phyloP scores from a whole-genome alignment of 805 yeast genomes.

The Saccharomycopsis guyanensis region DNA sequence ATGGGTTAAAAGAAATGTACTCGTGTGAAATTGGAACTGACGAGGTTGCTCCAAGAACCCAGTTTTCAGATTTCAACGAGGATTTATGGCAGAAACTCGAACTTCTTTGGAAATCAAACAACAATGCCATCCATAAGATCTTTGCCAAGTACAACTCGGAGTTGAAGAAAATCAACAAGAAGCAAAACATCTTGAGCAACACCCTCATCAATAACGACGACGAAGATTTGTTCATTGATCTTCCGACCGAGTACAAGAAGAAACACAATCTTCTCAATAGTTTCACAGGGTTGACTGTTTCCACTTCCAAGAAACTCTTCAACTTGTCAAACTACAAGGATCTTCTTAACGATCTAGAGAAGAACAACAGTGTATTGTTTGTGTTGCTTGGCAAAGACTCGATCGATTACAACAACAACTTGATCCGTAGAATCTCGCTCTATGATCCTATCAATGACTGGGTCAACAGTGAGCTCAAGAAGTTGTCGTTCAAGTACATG shows the following conservation, averaged over 20 bases:
- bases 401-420: constrained; percentile 12
- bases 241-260: constrained; percentile 2
- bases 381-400: constrained; percentile 13
- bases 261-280: constrained; percentile 12
- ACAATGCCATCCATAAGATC: constrained; percentile 11
- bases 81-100: constrained; percentile 19
- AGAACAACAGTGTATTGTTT: constrained; percentile 8
- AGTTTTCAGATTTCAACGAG: constrained; percentile 15
- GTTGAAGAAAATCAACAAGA: constrained; percentile 17
- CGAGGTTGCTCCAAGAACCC: constrained; percentile 2
- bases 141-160: constrained; percentile 18
- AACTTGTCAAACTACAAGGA: constrained; percentile 18
- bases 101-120: constrained; percentile 11
- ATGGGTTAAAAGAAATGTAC: constrained; percentile 29
- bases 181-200: constrained; percentile 13
- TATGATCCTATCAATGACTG: constrained; percentile 86
- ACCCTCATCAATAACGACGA: constrained; percentile 1
- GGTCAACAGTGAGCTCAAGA: constrained; percentile 58
- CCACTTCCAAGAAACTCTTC: constrained; percentile 19
- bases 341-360: constrained; percentile 17
- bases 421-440: constrained; percentile 7
- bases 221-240: background rate
- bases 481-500: constrained; percentile 46
- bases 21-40: background rate
- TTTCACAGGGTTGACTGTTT: constrained; percentile 18